These are phyloP conservation scores for Salix koriyanagi DNA, from an alignment of 345 rosid genomes.

Conservation along the genomic window DNA sequence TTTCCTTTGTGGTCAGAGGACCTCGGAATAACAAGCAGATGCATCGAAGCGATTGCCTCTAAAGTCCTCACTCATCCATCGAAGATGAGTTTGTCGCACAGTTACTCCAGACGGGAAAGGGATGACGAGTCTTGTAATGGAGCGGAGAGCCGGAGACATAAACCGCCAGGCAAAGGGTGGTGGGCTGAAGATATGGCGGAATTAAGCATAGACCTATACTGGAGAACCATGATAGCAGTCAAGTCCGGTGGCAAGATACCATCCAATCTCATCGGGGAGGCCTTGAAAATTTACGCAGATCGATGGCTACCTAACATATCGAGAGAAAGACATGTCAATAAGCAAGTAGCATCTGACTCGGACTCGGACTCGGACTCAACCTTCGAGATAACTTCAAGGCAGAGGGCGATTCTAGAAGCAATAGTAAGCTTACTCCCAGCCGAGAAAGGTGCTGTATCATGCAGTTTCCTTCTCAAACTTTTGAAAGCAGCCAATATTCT, in stretches of 20 bases:
- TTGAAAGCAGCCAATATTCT: constrained; percentile 80
- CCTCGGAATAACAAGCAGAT: constrained; percentile 76
- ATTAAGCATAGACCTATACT: constrained; percentile 76
- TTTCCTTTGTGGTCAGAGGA: constrained; percentile 82
- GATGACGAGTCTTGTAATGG: constrained; percentile 72
- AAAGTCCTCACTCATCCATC: constrained; percentile 69
- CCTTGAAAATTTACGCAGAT: constrained; percentile 74
- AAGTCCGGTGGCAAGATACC: constrained; percentile 79
- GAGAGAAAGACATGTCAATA: constrained; percentile 35
- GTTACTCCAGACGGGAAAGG: constrained; percentile 71
- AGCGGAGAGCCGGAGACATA: constrained; percentile 48
- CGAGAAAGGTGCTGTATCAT: constrained; percentile 73
- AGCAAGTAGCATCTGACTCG: constrained; percentile 44
- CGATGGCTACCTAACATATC: constrained; percentile 75
- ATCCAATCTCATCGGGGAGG: constrained; percentile 65
- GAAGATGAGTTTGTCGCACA: constrained; percentile 74
- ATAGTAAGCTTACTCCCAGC: constrained; percentile 80
- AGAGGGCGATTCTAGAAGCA: constrained; percentile 74
- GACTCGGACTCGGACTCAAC: constrained; percentile 78
- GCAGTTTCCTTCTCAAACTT: constrained; percentile 80
- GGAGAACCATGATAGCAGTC: constrained; percentile 85
- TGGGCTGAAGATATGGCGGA: constrained; percentile 99
- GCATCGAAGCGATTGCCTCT: constrained; percentile 71
- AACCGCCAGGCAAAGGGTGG: constrained; percentile 59
- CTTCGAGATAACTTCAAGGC: constrained; percentile 49